phyloP scores from a whole-genome alignment of 2,329 filamentous ascomycete genomes.

The Pseudopyrenochaeta lycopersici region DNA sequence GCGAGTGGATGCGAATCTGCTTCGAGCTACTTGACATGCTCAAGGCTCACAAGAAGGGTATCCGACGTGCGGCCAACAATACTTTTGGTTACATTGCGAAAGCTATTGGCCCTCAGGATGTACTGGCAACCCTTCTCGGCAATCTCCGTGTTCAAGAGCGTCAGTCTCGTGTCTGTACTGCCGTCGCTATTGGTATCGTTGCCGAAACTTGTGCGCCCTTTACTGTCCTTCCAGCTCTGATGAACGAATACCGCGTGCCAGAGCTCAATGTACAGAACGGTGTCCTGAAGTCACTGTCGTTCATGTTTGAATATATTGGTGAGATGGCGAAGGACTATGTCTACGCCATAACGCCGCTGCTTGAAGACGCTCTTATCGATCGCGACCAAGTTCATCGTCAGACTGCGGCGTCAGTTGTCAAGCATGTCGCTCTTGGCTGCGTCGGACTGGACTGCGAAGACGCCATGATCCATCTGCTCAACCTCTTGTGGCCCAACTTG shows the following conservation, averaged over 20 bases:
- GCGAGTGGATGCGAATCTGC: constrained; percentile 99
- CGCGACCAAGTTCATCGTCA: constrained; percentile 97
- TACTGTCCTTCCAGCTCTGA: constrained; percentile 95
- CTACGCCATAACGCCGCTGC: constrained; percentile 93
- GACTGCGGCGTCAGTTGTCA: constrained; percentile 94
- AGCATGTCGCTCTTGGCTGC: constrained; percentile 97
- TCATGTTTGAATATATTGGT: constrained; percentile 98
- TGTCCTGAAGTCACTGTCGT: constrained; percentile 94
- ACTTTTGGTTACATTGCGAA: constrained; percentile 99
- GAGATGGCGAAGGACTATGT: constrained; percentile 99
- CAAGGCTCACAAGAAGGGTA: constrained; percentile 99
- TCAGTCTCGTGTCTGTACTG: constrained; percentile 97
- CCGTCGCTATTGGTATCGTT: constrained; percentile 97
- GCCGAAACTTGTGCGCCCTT: constrained; percentile 98
- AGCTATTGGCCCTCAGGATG: constrained; percentile 97
- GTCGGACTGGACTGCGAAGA: constrained; percentile 97
- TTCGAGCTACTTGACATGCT: constrained; percentile 99
- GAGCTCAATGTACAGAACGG: constrained; percentile 99
- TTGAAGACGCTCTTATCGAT: constrained; percentile 97
- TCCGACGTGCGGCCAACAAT: constrained; percentile 97
- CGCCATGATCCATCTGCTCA: constrained; percentile 97
- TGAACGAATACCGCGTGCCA: constrained; percentile 99
- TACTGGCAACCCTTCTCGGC: constrained; percentile 92
- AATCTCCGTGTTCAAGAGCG: constrained; percentile 97
- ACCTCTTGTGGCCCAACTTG: constrained; percentile 93